Conservation (phyloP, 306 rosid genomes). For the Rosa persica region DNA sequence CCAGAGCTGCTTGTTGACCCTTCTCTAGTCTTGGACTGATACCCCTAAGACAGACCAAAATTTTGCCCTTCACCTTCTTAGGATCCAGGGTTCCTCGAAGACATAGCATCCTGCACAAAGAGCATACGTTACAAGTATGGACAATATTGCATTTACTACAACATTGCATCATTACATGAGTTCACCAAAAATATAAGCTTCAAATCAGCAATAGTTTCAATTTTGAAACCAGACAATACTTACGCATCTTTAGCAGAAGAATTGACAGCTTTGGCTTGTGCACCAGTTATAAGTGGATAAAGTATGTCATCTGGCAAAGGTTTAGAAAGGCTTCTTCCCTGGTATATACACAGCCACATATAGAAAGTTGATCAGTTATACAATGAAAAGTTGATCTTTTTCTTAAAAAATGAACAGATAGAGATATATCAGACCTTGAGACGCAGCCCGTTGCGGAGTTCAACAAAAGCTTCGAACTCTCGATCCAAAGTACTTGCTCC, state of each 20-base stretch:
- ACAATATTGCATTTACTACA: no score
- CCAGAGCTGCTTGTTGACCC: conserved; percentile 47
- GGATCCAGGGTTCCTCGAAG: conserved; percentile 46
- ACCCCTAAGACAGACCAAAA: conserved; percentile 65
- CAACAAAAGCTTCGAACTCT: conserved; percentile 38
- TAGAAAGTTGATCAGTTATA: background rate
- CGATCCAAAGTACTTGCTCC: conserved; percentile 76
- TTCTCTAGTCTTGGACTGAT: conserved; percentile 38
- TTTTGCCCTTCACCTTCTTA: conserved; percentile 48
- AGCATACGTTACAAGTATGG: background rate
- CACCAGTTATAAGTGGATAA: conserved; percentile 56
- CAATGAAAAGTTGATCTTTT: background rate
- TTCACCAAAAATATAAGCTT: background rate
- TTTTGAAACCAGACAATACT: conserved; percentile 12
- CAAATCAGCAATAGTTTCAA: no score
- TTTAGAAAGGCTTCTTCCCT: conserved; percentile 59
- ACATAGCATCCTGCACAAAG: conserved; percentile 38
- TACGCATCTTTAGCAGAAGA: conserved; percentile 41
- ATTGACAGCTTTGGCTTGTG: conserved; percentile 33
- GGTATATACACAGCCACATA: background rate
- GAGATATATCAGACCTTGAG: conserved; percentile 34
- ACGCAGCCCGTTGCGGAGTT: conserved; percentile 47
- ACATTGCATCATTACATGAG: no score
- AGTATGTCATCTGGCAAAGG: conserved; percentile 36
- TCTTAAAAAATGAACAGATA: background rate